Base-by-base conservation (phyloP, 139 green algal genomes). In the Volvox reticuliferus region DNA sequence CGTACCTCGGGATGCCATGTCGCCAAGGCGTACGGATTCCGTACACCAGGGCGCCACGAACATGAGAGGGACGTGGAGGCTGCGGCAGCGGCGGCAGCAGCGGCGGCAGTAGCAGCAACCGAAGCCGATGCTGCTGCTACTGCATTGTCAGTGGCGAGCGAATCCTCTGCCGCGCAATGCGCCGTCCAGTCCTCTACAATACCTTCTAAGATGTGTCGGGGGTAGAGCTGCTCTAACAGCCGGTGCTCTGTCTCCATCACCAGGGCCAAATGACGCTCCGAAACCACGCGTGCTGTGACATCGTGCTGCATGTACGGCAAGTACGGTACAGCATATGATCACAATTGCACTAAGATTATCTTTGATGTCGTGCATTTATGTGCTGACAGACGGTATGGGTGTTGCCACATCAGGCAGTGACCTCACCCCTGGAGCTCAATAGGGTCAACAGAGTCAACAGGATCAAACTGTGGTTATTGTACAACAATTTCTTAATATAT, bases 181-280 rank as follows among this genome's bases (percentile, higher is more conserved):
- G 35, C 77, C 14, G 79, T 69, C 22, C 22, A 71, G 12, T 75
- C 80, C 50, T 87, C 80, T 2, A 36, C 44, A 35, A 88, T 65
- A 20, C 20, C 26, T 18, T 63, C 19, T 22, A 88, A 65, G 33
- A 88, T 65, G 82, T 88, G 82, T 12, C 69, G 50, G 5, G 91
- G 91, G 67, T 89, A 91, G 79, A 93, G 37, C 22, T 82, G 67
- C 86, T 93, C 91, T 55, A 93, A 86, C 68, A 93, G 78, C 68
- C 36, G 32, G 82, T 93, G 91, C 86, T 91, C 91, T 12, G 91
- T 88, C 68, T 93, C 82, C 37, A 93, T 82, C 68, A 91, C 79
- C 78, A 79, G 86, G 35, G 73, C 77, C 69, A 93, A 62, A 78
- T 91, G 86, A 24, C 75, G 68, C 91, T 91, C 77, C 65, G 67